Percentiles rank a stretch among this genome's conserved stretches.
These are phyloP conservation scores for Verticillium albo-atrum DNA, from an alignment of 2,329 filamentous ascomycete genomes.

Conservation along the genomic window DNA sequence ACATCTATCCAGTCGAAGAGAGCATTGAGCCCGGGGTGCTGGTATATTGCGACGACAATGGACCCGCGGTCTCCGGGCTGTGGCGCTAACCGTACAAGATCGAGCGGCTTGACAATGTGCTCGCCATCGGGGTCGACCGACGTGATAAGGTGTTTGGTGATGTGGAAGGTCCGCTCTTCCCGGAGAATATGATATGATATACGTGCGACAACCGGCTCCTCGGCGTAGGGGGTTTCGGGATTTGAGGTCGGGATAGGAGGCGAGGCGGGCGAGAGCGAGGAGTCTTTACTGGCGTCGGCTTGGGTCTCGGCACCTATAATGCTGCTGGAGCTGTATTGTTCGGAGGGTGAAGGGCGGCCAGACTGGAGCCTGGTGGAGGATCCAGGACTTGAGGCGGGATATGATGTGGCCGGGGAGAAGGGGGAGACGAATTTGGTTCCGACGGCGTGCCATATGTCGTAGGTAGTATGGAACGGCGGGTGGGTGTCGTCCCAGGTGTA, in stretches of 20 bases:
- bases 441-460: conserved; percentile 82
- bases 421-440: conserved; percentile 56
- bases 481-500: conserved; percentile 71
- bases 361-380: conserved; percentile 36
- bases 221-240: conserved; percentile 49
- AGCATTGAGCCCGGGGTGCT: conserved; percentile 71
- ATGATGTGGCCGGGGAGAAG: conserved; percentile 39
- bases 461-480: conserved; percentile 60
- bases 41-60: conserved; percentile 78
- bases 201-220: conserved; percentile 70
- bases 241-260: conserved; percentile 28
- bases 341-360: conserved; percentile 37
- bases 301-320: conserved; percentile 17
- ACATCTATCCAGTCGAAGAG: conserved; percentile 68
- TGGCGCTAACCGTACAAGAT: conserved; percentile 67
- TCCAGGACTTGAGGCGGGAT: conserved; percentile 39
- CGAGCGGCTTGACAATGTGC: conserved; percentile 77
- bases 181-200: conserved; percentile 78
- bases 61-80: conserved; percentile 64
- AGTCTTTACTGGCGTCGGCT: conserved; percentile 33
- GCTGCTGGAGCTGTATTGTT: conserved; percentile 29
- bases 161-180: conserved; percentile 83
- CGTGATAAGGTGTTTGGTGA: conserved; percentile 67
- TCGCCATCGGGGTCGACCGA: conserved; percentile 67
- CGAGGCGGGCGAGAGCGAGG: conserved; percentile 30